These are phyloP conservation scores for Mercurialis annua DNA, from an alignment of 345 rosid genomes.

Conservation along the genomic window DNA sequence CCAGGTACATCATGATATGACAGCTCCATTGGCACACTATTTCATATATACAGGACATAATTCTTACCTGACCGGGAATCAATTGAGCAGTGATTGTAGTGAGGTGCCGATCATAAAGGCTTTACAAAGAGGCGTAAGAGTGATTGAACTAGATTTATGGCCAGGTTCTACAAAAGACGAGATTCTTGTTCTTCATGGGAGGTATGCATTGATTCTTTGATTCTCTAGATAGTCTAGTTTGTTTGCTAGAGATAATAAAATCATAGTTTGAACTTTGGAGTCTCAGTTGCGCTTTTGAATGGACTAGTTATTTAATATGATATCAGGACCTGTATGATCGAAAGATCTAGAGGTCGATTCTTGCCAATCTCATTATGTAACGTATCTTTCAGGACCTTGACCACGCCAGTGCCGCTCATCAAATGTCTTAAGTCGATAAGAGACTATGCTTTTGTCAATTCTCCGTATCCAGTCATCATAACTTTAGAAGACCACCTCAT, in stretches of 20 bases:
- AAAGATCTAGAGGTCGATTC: no score
- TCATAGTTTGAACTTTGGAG: no score
- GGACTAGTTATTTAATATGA: no score
- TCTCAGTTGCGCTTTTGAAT: no score
- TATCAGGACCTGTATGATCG: no score
- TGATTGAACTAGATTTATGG: constrained; percentile 95
- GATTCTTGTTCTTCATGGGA: constrained; percentile 84
- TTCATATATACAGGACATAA: constrained; percentile 92
- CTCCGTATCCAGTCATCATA: constrained; percentile 82
- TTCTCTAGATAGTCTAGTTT: no score
- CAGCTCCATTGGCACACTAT: constrained; percentile 80
- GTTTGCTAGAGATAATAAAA: no score
- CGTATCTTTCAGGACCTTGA: constrained; percentile 56
- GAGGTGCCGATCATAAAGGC: constrained; percentile 83
- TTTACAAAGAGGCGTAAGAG: constrained; percentile 76
- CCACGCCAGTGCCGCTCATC: constrained; percentile 67
- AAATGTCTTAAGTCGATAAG: constrained; percentile 70
- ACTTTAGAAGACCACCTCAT: constrained; percentile 97
- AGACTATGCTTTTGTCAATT: constrained; percentile 66
- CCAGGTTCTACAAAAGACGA: constrained; percentile 65
- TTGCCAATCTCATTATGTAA: no score
- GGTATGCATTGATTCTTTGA: constrained; percentile 37
- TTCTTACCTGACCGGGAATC: constrained; percentile 89
- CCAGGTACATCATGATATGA: constrained; percentile 92
- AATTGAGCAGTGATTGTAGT: constrained; percentile 90